Conservation (phyloP, 2,329 filamentous ascomycete genomes). For the Parascedosporium putredinis region DNA sequence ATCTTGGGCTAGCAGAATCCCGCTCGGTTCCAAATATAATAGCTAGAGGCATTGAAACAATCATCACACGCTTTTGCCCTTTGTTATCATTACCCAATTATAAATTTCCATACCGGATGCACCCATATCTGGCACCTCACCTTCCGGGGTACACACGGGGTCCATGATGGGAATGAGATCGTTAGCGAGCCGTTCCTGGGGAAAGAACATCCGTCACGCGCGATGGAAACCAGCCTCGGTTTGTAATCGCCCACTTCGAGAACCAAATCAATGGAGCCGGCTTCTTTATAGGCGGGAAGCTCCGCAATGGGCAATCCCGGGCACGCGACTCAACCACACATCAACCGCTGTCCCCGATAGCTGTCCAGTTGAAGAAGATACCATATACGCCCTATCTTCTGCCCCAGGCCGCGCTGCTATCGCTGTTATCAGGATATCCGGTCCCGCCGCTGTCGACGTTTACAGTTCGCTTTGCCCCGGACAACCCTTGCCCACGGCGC, state of each 20-base stretch:
- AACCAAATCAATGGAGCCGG: neutral
- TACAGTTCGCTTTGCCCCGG: slow-evolving; percentile 40
- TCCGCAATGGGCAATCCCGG: too few relatives aligned
- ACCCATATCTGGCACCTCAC: too few relatives aligned
- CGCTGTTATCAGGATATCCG: slow-evolving; percentile 80
- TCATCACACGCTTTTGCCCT: neutral
- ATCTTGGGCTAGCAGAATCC: too few relatives aligned
- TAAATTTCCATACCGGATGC: too few relatives aligned
- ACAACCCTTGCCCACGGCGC: slow-evolving; percentile 32
- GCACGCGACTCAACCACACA: neutral
- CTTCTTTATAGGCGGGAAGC: neutral
- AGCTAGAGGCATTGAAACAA: neutral
- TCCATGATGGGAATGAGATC: neutral
- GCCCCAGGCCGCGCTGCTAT: slow-evolving; percentile 80
- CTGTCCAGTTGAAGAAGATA: slow-evolving; percentile 33
- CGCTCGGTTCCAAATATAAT: too few relatives aligned
- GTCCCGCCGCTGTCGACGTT: slow-evolving; percentile 53
- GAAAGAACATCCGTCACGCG: neutral
- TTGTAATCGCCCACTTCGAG: neutral
- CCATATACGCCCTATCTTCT: slow-evolving; percentile 88
- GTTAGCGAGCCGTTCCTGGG: neutral
- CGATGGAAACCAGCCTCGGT: too few relatives aligned
- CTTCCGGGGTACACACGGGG: too few relatives aligned
- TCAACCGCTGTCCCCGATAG: neutral
- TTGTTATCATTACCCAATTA: too few relatives aligned